phyloP scores from a whole-genome alignment of 169 alveolate species.

The Babesia divergens region DNA sequence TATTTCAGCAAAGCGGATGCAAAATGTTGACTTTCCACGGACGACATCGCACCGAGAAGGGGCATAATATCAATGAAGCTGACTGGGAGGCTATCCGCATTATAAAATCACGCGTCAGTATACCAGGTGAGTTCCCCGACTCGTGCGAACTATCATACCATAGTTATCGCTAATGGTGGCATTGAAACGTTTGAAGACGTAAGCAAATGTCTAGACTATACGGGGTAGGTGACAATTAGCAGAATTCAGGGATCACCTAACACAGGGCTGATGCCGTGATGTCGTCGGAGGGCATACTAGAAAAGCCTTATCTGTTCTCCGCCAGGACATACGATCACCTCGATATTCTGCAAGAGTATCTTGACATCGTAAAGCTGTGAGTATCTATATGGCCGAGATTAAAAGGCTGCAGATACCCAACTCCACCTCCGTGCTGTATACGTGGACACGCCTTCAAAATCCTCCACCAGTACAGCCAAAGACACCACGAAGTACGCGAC shows the following conservation, averaged over 20 bases:
- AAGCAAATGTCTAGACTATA: conserved; percentile 81
- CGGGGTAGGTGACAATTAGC: conserved; percentile 79
- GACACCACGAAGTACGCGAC: conserved; percentile 47
- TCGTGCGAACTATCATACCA: no score
- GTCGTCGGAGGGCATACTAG: conserved; percentile 89
- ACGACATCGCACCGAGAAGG: conserved; percentile 69
- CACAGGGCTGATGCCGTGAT: conserved; percentile 85
- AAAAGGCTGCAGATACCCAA: conserved; percentile 27
- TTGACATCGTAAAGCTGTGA: conserved; percentile 36
- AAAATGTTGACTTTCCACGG: conserved; percentile 81
- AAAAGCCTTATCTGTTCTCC: conserved; percentile 82
- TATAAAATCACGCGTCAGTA: conserved; percentile 79
- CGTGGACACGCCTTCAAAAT: conserved; percentile 61
- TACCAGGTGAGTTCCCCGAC: conserved; percentile 70
- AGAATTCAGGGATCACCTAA: background rate
- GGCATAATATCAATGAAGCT: conserved; percentile 54
- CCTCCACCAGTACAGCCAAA: conserved; percentile 28
- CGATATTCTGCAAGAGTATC: conserved; percentile 53
- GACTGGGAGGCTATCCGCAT: conserved; percentile 82
- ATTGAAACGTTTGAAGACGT: conserved; percentile 83
- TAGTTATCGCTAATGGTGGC: conserved; percentile 92
- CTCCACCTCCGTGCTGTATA: conserved; percentile 39
- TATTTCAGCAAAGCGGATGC: conserved; percentile 72
- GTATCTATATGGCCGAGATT: background rate
- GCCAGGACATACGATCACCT: conserved; percentile 50